Conservation (phyloP, 2,329 filamentous ascomycete genomes). For the Beauveria rudraprayagi region DNA sequence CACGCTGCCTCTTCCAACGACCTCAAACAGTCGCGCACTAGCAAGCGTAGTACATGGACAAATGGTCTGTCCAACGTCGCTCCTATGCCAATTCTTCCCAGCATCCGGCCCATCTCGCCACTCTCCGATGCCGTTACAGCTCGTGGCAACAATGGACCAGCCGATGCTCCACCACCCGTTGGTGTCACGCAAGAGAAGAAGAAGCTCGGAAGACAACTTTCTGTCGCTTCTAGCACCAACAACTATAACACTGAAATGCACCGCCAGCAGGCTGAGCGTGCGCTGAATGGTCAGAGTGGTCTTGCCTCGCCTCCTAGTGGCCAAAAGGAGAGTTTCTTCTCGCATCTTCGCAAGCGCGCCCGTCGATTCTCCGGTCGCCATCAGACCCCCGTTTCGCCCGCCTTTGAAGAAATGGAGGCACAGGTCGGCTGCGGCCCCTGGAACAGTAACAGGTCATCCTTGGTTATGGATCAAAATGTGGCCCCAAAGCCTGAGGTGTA, state of each 20-base stretch:
- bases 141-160: constrained; percentile 61
- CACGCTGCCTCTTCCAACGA: constrained; percentile 34
- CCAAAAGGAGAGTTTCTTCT: constrained; percentile 96
- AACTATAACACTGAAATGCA: constrained; percentile 87
- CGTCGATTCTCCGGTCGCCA: constrained; percentile 87
- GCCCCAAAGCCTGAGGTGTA: constrained; percentile 47
- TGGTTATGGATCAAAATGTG: constrained; percentile 60
- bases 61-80: constrained; percentile 73
- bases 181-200: constrained; percentile 59
- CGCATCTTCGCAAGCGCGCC: constrained; percentile 87
- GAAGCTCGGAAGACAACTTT: constrained; percentile 93
- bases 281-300: constrained; percentile 72
- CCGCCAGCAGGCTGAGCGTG: constrained; percentile 82
- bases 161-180: constrained; percentile 12
- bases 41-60: constrained; percentile 89
- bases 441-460: constrained; percentile 76
- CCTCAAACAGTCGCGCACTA: constrained; percentile 38
- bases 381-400: constrained; percentile 69
- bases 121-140: constrained; percentile 88
- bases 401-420: constrained; percentile 82
- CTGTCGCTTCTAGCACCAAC: constrained; percentile 83
- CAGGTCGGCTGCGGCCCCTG: constrained; percentile 86
- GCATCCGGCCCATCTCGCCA: constrained; percentile 91
- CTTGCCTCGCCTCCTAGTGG: constrained; percentile 68
- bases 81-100: constrained; percentile 92